Evolutionary conservation across 2,329 filamentous ascomycete species (phyloP).

Genomic region (Didymella exigua): DNA sequence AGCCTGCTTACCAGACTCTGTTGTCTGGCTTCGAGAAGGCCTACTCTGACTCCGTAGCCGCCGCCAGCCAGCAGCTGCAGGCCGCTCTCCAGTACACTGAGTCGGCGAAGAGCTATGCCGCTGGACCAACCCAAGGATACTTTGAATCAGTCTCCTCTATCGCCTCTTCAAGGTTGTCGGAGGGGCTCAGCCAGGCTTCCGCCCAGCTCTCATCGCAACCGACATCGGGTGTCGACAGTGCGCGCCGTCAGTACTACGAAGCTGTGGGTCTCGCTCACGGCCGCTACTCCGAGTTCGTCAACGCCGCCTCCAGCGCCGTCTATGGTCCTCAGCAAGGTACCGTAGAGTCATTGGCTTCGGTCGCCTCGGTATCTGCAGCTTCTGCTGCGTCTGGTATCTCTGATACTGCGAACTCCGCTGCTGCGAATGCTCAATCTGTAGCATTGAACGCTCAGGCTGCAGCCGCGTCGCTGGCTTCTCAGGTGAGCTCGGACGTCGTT

Average conservation of each 20-base stretch:
- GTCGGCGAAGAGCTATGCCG: conserved; percentile 48
- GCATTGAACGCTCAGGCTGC: conserved; percentile 57
- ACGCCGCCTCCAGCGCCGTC: conserved; percentile 72
- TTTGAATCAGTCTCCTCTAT: conserved; percentile 67
- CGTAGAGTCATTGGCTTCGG: conserved; percentile 48
- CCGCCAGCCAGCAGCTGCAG: conserved; percentile 65
- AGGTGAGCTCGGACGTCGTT: conserved; percentile 53
- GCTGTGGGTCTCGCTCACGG: conserved; percentile 79
- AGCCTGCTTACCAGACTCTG: conserved; percentile 72
- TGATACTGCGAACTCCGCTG: conserved; percentile 45
- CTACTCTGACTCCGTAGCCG: conserved; percentile 68
- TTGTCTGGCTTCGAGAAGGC: conserved; percentile 70
- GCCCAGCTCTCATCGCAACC: conserved; percentile 71
- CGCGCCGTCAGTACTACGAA: conserved; percentile 75
- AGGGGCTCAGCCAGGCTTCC: conserved; percentile 73
- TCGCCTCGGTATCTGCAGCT: conserved; percentile 54
- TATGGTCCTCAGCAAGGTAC: conserved; percentile 55
- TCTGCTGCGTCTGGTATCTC: conserved; percentile 54
- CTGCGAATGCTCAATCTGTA: conserved; percentile 50
- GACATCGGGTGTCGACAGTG: conserved; percentile 62
- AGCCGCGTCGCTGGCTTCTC: conserved; percentile 53
- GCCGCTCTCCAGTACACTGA: conserved; percentile 57
- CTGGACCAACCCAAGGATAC: conserved; percentile 54
- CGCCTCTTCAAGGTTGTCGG: conserved; percentile 71
- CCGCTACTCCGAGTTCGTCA: conserved; percentile 76